Percentiles rank a stretch among this genome's conserved stretches.
Conservation (phyloP, 768 basidiomycete species). For the Nidula microcarpa region DNA sequence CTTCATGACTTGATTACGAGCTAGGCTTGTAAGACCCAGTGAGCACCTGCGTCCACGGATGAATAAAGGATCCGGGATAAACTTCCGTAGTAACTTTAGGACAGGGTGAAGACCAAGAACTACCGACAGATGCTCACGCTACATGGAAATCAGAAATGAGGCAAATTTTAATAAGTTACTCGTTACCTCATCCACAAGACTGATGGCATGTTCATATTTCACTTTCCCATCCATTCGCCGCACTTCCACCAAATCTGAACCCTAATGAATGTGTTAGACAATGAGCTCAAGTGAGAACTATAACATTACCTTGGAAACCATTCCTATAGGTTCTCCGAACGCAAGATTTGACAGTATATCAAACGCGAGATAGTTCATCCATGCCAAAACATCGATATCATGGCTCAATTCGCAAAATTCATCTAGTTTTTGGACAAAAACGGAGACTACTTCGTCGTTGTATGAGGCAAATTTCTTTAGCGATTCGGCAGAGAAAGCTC, state of each 20-base stretch:
- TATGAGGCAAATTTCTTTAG: slow-evolving; percentile 13
- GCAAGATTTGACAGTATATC: slow-evolving; percentile 28
- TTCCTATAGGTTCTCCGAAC: slow-evolving; percentile 28
- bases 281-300: background rate
- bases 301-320: slow-evolving; percentile 10
- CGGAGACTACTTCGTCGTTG: slow-evolving; percentile 10
- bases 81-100: background rate
- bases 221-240: background rate
- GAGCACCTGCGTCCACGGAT: background rate
- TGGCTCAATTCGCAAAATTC: slow-evolving; percentile 11
- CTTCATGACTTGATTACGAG: background rate
- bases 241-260: slow-evolving; percentile 17
- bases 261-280: slow-evolving; percentile 7
- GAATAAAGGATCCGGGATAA: slow-evolving; percentile 1
- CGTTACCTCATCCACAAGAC: slow-evolving; percentile 15
- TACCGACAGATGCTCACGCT: background rate
- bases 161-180: slow-evolving; percentile 4
- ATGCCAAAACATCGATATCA: slow-evolving; percentile 17
- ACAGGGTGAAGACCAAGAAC: background rate
- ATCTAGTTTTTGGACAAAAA: slow-evolving; percentile 16
- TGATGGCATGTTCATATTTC: slow-evolving; percentile 12
- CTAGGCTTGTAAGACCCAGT: background rate
- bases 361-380: slow-evolving; percentile 31
- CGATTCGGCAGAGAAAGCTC: slow-evolving; percentile 21
- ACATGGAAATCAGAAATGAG: background rate